These are phyloP conservation scores for Fusarium sp. DNA, from an alignment of 2,329 filamentous ascomycete species.

Conservation along the genomic window DNA sequence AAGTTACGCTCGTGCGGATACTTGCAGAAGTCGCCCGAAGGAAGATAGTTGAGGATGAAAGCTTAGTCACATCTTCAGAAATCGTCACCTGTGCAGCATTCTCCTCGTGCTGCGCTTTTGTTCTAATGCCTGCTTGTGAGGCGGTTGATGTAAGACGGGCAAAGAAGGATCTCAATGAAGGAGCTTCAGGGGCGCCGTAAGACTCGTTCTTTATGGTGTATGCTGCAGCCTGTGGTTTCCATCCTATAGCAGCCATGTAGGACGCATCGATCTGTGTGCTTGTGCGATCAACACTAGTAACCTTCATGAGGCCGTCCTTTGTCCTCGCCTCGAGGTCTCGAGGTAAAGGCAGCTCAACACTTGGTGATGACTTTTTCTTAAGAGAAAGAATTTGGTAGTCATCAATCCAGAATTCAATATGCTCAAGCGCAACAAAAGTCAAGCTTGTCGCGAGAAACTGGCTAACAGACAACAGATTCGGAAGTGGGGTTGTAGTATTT, in stretches of 20 bases:
- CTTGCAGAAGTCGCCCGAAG: conserved; percentile 87
- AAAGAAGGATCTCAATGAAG: conserved; percentile 83
- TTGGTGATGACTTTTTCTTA: conserved; percentile 87
- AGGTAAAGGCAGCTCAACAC: conserved; percentile 78
- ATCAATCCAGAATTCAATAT: conserved; percentile 91
- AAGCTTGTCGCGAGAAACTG: conserved; percentile 96
- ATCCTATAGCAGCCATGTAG: conserved; percentile 89
- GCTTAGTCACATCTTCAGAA: conserved; percentile 77
- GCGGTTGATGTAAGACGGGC: conserved; percentile 75
- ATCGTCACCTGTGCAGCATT: conserved; percentile 71
- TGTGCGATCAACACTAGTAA: conserved; percentile 83
- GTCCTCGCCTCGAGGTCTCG: conserved; percentile 84
- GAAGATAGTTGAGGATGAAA: conserved; percentile 84
- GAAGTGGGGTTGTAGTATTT: conserved; percentile 87
- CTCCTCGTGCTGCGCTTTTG: conserved; percentile 73
- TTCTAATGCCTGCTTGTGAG: conserved; percentile 62
- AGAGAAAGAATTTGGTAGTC: conserved; percentile 84
- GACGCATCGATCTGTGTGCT: conserved; percentile 92
- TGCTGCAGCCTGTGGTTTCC: conserved; percentile 71
- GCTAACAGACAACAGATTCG: conserved; percentile 85
- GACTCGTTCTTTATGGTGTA: conserved; percentile 60
- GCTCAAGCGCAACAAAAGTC: conserved; percentile 91
- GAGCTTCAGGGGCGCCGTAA: conserved; percentile 63
- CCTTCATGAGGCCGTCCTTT: conserved; percentile 88
- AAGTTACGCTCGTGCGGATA: conserved; percentile 79